A percentile compares a stretch with the other conserved stretches of the same genome.
Conservation (phyloP, 2,329 filamentous ascomycete species). For the Xylariaceae sp. region DNA sequence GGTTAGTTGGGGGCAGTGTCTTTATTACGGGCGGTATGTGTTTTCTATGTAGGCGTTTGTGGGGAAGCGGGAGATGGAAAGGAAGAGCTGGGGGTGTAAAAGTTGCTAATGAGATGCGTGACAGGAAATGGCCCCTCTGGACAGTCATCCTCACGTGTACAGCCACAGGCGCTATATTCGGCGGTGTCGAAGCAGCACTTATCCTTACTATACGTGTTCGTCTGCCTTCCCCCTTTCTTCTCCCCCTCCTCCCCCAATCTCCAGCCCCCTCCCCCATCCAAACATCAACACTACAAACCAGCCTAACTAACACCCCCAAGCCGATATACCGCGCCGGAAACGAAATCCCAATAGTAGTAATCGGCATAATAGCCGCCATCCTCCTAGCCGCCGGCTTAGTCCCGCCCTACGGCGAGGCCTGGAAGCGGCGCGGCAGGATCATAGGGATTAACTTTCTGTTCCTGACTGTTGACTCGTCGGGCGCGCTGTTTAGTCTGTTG, state of each 20-base stretch:
- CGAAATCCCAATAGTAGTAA: conserved; percentile 50
- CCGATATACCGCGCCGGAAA: conserved; percentile 54
- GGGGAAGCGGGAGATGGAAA: too few species aligned
- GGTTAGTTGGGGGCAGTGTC: conserved; percentile 38
- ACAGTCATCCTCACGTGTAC: conserved; percentile 44
- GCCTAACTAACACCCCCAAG: conserved; percentile 28
- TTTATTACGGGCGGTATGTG: conserved; percentile 34
- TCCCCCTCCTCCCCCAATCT: too few species aligned
- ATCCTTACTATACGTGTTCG: conserved; percentile 55
- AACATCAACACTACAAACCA: not conserved
- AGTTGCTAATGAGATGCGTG: not conserved
- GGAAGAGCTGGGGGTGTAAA: too few species aligned
- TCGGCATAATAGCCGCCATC: conserved; percentile 58
- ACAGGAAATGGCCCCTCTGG: conserved; percentile 45
- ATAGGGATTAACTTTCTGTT: conserved; percentile 61
- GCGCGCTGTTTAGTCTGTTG: conserved; percentile 63
- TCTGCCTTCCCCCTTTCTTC: not conserved
- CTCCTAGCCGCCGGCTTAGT: conserved; percentile 56
- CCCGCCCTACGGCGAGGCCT: conserved; percentile 60
- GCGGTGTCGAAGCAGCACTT: conserved; percentile 52
- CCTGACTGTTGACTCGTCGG: conserved; percentile 56
- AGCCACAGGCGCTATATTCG: conserved; percentile 43
- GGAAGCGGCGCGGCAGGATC: conserved; percentile 59
- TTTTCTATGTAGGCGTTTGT: not conserved
- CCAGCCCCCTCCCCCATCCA: not conserved